Conservation (phyloP, 2,329 filamentous ascomycete genomes). For the Alternaria rosae region DNA sequence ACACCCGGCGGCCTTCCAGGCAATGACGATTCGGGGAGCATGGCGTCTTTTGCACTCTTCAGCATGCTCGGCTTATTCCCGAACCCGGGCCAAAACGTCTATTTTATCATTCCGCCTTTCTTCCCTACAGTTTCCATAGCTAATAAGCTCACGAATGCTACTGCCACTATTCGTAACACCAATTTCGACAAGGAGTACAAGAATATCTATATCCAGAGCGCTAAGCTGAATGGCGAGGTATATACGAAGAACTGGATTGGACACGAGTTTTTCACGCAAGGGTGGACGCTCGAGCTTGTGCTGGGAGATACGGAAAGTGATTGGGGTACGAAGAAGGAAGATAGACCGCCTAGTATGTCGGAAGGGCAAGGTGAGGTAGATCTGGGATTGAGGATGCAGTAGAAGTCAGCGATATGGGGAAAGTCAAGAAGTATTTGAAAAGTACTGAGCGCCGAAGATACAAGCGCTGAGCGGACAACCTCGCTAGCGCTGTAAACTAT, state of each 20-base stretch:
- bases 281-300: conserved; percentile 53
- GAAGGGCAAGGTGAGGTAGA: neutral
- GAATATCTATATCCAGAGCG: conserved; percentile 56
- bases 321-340: conserved; percentile 54
- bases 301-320: conserved; percentile 52
- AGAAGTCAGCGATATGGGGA: neutral
- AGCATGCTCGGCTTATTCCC: conserved; percentile 57
- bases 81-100: conserved; percentile 58
- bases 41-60: conserved; percentile 56
- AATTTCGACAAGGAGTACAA: conserved; percentile 54
- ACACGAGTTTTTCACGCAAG: conserved; percentile 56
- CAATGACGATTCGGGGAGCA: conserved; percentile 57
- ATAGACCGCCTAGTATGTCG: conserved; percentile 38
- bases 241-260: conserved; percentile 57
- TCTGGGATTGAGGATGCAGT: neutral
- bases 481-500: neutral
- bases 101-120: conserved; percentile 57
- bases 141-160: conserved; percentile 51
- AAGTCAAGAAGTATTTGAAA: no score
- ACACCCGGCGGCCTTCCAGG: conserved; percentile 53
- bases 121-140: conserved; percentile 53
- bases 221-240: conserved; percentile 51
- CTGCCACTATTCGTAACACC: conserved; percentile 50
- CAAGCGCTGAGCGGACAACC: neutral
- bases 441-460: neutral